Conservation (phyloP, 805 yeast species). For the Tetrapisispora namnaoensis region DNA sequence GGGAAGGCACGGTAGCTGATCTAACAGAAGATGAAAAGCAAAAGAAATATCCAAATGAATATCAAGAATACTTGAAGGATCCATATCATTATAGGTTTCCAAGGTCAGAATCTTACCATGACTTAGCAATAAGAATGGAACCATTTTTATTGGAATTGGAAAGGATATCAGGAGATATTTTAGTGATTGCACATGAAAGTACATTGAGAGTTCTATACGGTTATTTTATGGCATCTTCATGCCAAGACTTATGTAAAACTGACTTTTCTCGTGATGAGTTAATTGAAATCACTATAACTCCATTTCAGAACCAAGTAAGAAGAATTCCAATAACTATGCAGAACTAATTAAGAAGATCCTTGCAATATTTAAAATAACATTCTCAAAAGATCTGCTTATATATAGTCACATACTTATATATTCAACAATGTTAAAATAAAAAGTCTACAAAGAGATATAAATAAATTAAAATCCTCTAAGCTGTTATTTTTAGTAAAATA, state of each 20-base stretch:
- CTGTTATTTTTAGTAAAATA: no score
- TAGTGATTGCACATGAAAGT: constrained; percentile 89
- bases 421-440: no score
- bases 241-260: constrained; percentile 73
- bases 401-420: no score
- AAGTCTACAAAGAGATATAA: not conserved
- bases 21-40: constrained; percentile 52
- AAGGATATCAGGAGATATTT: constrained; percentile 74
- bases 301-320: constrained; percentile 65
- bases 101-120: constrained; percentile 92
- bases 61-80: constrained; percentile 52
- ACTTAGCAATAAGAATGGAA: constrained; percentile 87
- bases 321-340: constrained; percentile 32
- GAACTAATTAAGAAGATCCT: no score
- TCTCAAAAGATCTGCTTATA: no score
- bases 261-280: constrained; percentile 73
- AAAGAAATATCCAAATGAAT: constrained; percentile 58
- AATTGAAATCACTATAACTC: constrained; percentile 79
- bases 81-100: constrained; percentile 92
- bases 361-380: no score
- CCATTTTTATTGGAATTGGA: constrained; percentile 91
- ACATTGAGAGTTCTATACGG: constrained; percentile 86
- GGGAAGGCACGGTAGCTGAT: constrained; percentile 81
- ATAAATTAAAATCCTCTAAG: no score
- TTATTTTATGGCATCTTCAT: constrained; percentile 85